phyloP scores from a whole-genome alignment of 2,329 filamentous ascomycete genomes.

The Intubia oerlemansii region DNA sequence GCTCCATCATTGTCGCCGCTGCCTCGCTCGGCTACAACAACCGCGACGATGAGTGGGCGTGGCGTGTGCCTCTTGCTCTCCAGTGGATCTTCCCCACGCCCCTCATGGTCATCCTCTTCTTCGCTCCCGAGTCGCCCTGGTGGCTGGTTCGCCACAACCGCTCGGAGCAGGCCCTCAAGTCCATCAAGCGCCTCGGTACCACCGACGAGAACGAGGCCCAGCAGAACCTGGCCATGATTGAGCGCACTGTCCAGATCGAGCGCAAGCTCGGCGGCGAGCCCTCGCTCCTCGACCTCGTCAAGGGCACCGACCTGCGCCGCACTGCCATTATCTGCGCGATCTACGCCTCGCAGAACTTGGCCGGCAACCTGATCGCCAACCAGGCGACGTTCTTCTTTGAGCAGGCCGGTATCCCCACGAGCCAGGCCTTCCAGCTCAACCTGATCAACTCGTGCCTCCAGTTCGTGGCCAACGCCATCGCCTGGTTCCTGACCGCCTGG shows the following conservation, averaged over 20 bases:
- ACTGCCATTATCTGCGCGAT: constrained; percentile 25
- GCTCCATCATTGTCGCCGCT: constrained; percentile 35
- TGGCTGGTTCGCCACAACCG: constrained; percentile 32
- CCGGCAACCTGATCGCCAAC: constrained; percentile 40
- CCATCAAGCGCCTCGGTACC: constrained; percentile 25
- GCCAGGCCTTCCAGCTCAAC: constrained; percentile 37
- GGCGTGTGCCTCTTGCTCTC: constrained; percentile 20
- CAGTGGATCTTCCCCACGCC: constrained; percentile 33
- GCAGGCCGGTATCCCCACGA: constrained; percentile 33
- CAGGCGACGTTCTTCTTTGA: constrained; percentile 40
- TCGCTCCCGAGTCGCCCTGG: constrained; percentile 32
- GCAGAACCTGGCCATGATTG: constrained; percentile 3
- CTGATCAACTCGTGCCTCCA: constrained; percentile 44
- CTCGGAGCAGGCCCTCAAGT: constrained; percentile 19
- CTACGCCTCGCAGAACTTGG: constrained; percentile 37
- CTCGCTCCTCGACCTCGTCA: constrained; percentile 27
- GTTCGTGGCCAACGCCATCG: constrained; percentile 36
- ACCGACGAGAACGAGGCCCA: constrained; percentile 4
- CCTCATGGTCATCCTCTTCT: constrained; percentile 24
- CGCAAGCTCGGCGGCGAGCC: constrained; percentile 21
- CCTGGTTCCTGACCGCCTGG: constrained; percentile 38
- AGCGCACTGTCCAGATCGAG: constrained; percentile 4
- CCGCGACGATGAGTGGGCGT: constrained; percentile 13
- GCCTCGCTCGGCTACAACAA: constrained; percentile 31
- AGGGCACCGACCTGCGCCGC: constrained; percentile 14